Evolutionary conservation across 768 basidiomycete genomes (phyloP).

Genomic region (Panaeolus cyanescens): DNA sequence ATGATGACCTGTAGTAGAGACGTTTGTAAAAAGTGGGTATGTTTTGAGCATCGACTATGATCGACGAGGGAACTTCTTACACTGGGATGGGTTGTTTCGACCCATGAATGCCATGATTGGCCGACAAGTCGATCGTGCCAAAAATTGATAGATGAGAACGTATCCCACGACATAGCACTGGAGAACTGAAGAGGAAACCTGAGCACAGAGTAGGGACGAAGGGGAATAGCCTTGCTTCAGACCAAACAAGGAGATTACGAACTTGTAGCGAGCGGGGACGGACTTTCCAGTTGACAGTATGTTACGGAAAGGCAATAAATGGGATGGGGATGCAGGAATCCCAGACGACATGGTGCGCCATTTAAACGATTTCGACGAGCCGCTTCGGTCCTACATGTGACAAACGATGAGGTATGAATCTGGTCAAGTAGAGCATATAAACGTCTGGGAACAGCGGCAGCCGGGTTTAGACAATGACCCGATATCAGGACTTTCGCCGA

Average conservation of each 20-base stretch:
- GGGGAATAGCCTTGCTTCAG: not conserved
- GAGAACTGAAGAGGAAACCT: not conserved
- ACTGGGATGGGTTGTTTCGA: not conserved
- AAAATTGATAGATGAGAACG: not conserved
- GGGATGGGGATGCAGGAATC: not conserved
- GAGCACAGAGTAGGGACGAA: not conserved
- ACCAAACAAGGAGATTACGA: not conserved
- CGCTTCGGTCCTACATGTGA: not conserved
- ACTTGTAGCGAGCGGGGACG: not conserved
- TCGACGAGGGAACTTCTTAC: not conserved
- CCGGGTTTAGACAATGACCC: not conserved
- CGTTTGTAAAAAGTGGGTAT: not conserved
- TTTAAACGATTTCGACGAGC: not conserved
- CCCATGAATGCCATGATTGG: not conserved
- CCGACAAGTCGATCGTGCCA: not conserved
- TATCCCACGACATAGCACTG: not conserved
- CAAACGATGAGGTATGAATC: not conserved
- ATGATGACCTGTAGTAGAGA: not conserved
- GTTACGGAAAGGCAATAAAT: not conserved
- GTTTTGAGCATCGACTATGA: not conserved
- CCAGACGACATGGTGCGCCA: not conserved
- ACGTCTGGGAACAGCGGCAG: conserved; percentile 12
- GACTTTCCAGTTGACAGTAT: not conserved
- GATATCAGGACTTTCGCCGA: conserved; percentile 2
- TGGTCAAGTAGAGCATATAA: not conserved